These are phyloP conservation scores for Mortierella sp. DNA, from an alignment of 371 early-diverging fungal species.

Conservation along the genomic window DNA sequence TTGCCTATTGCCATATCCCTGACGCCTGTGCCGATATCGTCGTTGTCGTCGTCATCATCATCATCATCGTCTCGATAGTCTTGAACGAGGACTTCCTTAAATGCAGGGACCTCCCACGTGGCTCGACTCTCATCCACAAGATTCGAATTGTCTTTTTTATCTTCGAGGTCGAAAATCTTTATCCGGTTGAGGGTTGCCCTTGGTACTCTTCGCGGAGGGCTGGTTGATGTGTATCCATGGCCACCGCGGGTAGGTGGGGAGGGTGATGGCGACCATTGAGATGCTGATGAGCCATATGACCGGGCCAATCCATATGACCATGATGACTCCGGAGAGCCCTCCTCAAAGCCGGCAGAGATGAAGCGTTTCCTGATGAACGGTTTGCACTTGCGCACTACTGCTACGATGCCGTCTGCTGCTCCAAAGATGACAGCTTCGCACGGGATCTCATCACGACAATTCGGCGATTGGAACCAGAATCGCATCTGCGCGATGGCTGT, in stretches of 20 bases:
- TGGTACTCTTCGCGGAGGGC: not conserved
- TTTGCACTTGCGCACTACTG: conserved; percentile 17
- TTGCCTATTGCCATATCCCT: too few relatives aligned
- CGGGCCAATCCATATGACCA: not conserved
- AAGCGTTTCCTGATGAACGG: conserved; percentile 26
- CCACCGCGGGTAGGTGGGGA: not conserved
- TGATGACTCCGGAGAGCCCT: not conserved
- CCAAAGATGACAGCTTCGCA: conserved; percentile 36
- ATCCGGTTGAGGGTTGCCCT: conserved; percentile 7
- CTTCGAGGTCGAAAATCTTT: conserved; percentile 1
- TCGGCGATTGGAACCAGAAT: conserved; percentile 45
- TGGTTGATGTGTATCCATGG: not conserved
- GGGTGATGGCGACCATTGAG: not conserved
- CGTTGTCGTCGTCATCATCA: too few relatives aligned
- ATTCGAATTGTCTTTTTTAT: not conserved
- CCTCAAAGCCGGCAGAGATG: not conserved
- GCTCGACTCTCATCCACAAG: too few relatives aligned
- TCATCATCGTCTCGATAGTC: too few relatives aligned
- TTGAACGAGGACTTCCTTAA: too few relatives aligned
- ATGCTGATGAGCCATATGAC: not conserved
- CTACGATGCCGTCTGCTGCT: conserved; percentile 22
- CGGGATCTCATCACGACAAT: conserved; percentile 15
- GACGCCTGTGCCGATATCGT: too few relatives aligned
- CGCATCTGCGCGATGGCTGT: conserved; percentile 26
- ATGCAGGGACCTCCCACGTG: too few relatives aligned